Base-by-base conservation (phyloP, 192 early-diverging fungal species). In the Globomyces pollinis-pini region DNA sequence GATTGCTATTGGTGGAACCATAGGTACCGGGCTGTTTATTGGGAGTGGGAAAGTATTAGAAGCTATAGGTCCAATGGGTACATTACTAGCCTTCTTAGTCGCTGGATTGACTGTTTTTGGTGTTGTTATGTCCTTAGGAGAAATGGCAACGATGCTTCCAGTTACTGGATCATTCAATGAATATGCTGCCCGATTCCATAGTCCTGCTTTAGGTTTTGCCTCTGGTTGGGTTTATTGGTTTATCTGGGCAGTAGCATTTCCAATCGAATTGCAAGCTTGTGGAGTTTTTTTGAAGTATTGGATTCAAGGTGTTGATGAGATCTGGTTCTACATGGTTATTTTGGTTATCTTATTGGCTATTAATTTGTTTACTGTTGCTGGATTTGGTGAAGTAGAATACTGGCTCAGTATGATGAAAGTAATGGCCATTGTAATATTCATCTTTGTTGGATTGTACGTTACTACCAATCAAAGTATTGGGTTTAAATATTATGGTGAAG, bases 61-160 rank as follows among this genome's bases (percentile, higher is more conserved):
- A 1, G 65, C 66, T 7, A 89, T 85, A 0, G 90, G 90, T 9
- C 87, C 90, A 1, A 71, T 77, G 1, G 90, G 91, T 38, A 71
- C 79, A 2, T 68, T 93, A 42, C 62, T 89, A 28, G 87, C 91
- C 20, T 93, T 85, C 55, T 44, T 63, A 32, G 63, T 86, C 16
- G 79, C 70, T 56, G 74, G 65, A 28, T 49, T 61, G n/a, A 39
- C 64, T 38, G 73, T 72, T 12, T 76, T 50, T 50, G 47, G 36
- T 54, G 72, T 76, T 9, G 73, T 86, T 71, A 86, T 78, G 3
- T 86, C 82, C 57, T 73, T 90, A 38, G 87, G 86, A 64, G 91
- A 93, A 69, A 86, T 92, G 86, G 75, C 86, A 3, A 86, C 90
- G 0, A 85, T 83, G 44, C 81, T 92, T 42, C 86, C 90, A 12